Percentiles rank a stretch among this genome's conserved stretches.
phyloP scores from a whole-genome alignment of 1,284 basidiomycete species.

The Austroboletus novae-zelandiae region DNA sequence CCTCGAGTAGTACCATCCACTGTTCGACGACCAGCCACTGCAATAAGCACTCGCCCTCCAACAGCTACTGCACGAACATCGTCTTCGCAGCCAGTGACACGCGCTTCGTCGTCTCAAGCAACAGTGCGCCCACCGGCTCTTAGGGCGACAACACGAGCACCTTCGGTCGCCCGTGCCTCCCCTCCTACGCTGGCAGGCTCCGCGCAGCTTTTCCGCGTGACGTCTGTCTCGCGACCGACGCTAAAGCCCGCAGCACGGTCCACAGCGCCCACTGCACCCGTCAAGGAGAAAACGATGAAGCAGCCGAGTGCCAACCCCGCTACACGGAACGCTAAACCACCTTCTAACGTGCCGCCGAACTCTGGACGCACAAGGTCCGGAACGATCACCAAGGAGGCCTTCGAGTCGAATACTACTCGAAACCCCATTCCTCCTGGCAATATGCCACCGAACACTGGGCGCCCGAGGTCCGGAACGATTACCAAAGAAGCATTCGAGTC shows the following conservation, averaged over 20 bases:
- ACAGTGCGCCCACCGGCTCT: constrained; percentile 15
- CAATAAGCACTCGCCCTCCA: constrained; percentile 8
- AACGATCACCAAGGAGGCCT: too few relatives aligned
- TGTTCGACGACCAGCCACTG: constrained; percentile 8
- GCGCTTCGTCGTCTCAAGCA: constrained; percentile 27
- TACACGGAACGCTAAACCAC: not conserved
- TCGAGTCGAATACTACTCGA: too few relatives aligned
- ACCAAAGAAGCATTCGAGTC: constrained; percentile 27
- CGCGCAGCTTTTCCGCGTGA: constrained; percentile 8
- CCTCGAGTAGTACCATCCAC: constrained; percentile 10
- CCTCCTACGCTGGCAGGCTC: constrained; percentile 10
- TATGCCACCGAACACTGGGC: not conserved
- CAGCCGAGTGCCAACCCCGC: not conserved
- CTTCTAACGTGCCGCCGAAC: too few relatives aligned
- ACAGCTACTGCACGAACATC: constrained; percentile 3
- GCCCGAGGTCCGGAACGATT: constrained; percentile 27
- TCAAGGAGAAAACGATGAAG: constrained; percentile 7
- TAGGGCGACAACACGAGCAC: constrained; percentile 17
- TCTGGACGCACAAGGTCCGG: too few relatives aligned
- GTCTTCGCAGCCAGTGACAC: constrained; percentile 20
- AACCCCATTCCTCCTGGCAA: not conserved
- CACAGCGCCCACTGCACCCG: not conserved
- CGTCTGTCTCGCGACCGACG: constrained; percentile 8
- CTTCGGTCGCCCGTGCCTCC: constrained; percentile 17
- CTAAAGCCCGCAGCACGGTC: constrained; percentile 10